Conservation (phyloP, 495 filamentous ascomycete genomes). For the Neurospora sp. region DNA sequence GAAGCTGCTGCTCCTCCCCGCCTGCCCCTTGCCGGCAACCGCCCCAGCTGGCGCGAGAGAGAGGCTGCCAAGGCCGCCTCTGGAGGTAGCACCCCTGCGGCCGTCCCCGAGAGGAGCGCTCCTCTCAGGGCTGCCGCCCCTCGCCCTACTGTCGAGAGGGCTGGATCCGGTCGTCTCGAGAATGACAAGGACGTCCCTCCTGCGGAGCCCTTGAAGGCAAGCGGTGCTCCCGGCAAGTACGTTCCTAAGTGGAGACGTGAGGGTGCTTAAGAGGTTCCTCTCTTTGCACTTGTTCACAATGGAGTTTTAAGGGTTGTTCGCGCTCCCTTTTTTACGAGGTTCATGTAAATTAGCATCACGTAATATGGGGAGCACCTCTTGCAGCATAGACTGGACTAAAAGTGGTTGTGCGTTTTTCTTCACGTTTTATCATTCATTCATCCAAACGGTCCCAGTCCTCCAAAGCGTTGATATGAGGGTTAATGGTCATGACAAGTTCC, state of each 20-base stretch:
- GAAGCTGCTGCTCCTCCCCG: constrained; percentile 46
- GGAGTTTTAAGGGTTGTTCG: constrained; percentile 15
- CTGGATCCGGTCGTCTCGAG: constrained; percentile 21
- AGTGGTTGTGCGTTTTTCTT: neutral
- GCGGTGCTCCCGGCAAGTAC: constrained; percentile 35
- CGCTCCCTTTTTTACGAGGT: constrained; percentile 11
- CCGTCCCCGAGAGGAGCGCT: constrained; percentile 12
- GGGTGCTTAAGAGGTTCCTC: constrained; percentile 3
- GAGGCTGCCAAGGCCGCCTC: constrained; percentile 50
- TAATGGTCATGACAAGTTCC: neutral
- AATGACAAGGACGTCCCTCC: constrained; percentile 14
- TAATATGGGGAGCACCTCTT: constrained; percentile 10
- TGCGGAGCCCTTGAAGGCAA: constrained; percentile 31
- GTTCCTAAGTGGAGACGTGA: constrained; percentile 30
- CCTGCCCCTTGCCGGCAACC: constrained; percentile 53
- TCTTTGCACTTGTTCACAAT: constrained; percentile 8
- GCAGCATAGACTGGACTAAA: neutral
- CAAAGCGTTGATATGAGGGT: neutral
- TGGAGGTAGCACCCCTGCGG: constrained; percentile 4
- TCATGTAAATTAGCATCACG: constrained; percentile 22
- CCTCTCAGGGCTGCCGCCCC: constrained; percentile 17
- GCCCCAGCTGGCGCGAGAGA: constrained; percentile 76
- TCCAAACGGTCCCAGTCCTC: neutral
- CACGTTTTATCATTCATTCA: neutral
- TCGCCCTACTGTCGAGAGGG: constrained; percentile 20